A percentile compares a stretch with the other conserved stretches of the same genome.
Evolutionary conservation across 495 filamentous ascomycete genomes (phyloP).

Genomic region (Penicillium taxi): DNA sequence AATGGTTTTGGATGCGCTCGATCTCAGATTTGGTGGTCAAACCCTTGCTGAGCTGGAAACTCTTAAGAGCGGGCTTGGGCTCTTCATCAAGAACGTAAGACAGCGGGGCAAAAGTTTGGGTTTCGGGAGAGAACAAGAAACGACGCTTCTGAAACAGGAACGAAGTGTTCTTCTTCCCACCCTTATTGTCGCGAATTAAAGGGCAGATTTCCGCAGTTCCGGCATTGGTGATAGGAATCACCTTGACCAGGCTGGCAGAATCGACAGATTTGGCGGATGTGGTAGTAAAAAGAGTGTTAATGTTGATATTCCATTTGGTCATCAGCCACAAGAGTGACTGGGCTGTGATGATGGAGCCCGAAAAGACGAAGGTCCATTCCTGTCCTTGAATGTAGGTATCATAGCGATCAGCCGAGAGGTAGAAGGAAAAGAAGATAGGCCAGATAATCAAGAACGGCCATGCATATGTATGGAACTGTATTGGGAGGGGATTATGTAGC

Average conservation of each 20-base stretch:
- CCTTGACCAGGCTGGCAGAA: slow-evolving; percentile 83
- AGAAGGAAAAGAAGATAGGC: slow-evolving; percentile 82
- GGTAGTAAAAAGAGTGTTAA: slow-evolving; percentile 75
- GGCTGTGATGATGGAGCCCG: slow-evolving; percentile 73
- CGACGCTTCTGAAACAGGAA: slow-evolving; percentile 98
- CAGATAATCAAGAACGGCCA: slow-evolving; percentile 89
- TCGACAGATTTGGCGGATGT: slow-evolving; percentile 60
- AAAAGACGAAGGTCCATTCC: slow-evolving; percentile 97
- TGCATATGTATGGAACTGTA: slow-evolving; percentile 75
- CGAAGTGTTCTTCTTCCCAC: slow-evolving; percentile 65
- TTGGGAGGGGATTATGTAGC: slow-evolving; percentile 79
- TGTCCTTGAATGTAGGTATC: slow-evolving; percentile 76
- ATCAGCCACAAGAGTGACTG: slow-evolving; percentile 91
- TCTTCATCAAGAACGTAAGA: slow-evolving; percentile 78
- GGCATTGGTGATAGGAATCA: slow-evolving; percentile 84
- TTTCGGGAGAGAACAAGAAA: slow-evolving; percentile 72
- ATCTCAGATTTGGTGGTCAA: slow-evolving; percentile 64
- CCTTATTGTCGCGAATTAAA: slow-evolving; percentile 62
- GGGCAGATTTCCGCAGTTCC: slow-evolving; percentile 83
- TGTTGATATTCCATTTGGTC: slow-evolving; percentile 92
- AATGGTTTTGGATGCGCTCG: slow-evolving; percentile 74
- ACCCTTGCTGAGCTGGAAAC: slow-evolving; percentile 72
- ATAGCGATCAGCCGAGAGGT: slow-evolving; percentile 74
- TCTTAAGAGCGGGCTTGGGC: slow-evolving; percentile 65
- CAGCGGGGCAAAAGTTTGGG: slow-evolving; percentile 66